phyloP scores from a whole-genome alignment of 2,329 filamentous ascomycete genomes.

The Sporothrix phasma region DNA sequence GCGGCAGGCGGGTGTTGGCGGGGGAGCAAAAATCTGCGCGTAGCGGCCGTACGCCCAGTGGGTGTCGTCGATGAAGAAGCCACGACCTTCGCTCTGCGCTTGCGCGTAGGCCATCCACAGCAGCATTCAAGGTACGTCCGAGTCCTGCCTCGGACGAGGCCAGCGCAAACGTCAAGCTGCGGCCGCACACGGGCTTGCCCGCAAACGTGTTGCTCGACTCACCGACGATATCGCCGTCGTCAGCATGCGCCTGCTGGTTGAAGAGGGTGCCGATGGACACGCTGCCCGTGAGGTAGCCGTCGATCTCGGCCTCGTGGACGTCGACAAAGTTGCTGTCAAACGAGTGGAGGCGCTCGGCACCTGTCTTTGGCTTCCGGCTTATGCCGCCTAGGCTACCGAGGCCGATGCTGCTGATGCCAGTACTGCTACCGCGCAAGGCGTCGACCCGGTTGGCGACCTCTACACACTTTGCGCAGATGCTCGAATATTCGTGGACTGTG shows the following conservation, averaged over 20 bases:
- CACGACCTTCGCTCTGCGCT: conserved; percentile 60
- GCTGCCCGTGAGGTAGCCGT: conserved; percentile 47
- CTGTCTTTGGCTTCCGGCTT: not conserved
- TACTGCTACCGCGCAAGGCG: conserved; percentile 30
- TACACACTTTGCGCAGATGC: conserved; percentile 58
- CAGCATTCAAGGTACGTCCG: conserved; percentile 64
- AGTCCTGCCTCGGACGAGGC: conserved; percentile 67
- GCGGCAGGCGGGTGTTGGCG: conserved; percentile 54
- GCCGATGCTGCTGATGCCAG: not conserved
- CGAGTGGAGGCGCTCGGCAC: not conserved
- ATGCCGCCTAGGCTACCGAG: not conserved
- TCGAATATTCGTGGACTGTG: conserved; percentile 52
- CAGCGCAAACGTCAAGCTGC: conserved; percentile 66
- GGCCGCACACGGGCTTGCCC: conserved; percentile 51
- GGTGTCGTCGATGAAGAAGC: conserved; percentile 78
- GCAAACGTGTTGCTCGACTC: conserved; percentile 32
- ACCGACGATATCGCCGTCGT: conserved; percentile 35
- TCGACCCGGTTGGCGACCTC: conserved; percentile 52
- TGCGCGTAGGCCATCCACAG: conserved; percentile 79
- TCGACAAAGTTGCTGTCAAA: conserved; percentile 62
- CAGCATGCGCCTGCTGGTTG: conserved; percentile 22
- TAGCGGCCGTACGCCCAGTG: conserved; percentile 76
- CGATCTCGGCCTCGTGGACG: conserved; percentile 57
- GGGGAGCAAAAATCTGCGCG: conserved; percentile 58
- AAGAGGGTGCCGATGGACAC: conserved; percentile 30